Conservation (phyloP, 1,139 yeast genomes). For the Hyphopichia khmerensis region DNA sequence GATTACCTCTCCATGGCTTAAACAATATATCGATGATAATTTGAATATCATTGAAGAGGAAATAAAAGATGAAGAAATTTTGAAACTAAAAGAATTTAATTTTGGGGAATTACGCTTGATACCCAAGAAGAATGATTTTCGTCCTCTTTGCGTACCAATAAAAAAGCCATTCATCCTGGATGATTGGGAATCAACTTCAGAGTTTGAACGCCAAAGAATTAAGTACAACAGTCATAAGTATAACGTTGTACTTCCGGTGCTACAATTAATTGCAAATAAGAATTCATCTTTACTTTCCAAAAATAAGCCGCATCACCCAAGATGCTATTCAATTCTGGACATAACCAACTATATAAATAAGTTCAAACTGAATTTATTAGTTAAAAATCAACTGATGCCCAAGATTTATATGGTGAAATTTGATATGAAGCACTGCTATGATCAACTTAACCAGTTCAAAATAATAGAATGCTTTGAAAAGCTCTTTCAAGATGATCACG, state of each 20-base stretch:
- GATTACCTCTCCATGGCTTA: constrained; percentile 41
- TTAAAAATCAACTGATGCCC: constrained; percentile 25
- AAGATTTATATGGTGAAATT: constrained; percentile 59
- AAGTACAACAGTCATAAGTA: constrained; percentile 16
- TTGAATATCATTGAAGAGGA: constrained; percentile 5
- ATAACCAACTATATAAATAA: constrained; percentile 18
- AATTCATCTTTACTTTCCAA: not conserved
- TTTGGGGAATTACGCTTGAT: constrained; percentile 44
- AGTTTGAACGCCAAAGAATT: constrained; percentile 5
- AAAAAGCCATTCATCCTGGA: constrained; percentile 13
- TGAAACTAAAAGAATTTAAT: constrained; percentile 15
- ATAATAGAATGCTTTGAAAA: constrained; percentile 33
- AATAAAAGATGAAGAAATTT: constrained; percentile 1
- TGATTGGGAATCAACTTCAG: constrained; percentile 2
- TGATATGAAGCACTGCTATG: constrained; percentile 81
- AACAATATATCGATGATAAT: constrained; percentile 27
- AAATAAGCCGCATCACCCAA: constrained; percentile 15
- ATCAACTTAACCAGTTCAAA: constrained; percentile 58
- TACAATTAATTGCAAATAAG: constrained; percentile 3
- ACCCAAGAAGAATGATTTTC: constrained; percentile 57
- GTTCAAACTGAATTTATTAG: constrained; percentile 15
- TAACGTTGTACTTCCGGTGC: constrained; percentile 21
- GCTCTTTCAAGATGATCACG: constrained; percentile 22
- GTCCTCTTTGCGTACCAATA: constrained; percentile 62
- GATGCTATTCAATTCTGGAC: constrained; percentile 28